phyloP scores from a whole-genome alignment of 2,329 filamentous ascomycete genomes.

The Tolypocladium ophioglossoides region DNA sequence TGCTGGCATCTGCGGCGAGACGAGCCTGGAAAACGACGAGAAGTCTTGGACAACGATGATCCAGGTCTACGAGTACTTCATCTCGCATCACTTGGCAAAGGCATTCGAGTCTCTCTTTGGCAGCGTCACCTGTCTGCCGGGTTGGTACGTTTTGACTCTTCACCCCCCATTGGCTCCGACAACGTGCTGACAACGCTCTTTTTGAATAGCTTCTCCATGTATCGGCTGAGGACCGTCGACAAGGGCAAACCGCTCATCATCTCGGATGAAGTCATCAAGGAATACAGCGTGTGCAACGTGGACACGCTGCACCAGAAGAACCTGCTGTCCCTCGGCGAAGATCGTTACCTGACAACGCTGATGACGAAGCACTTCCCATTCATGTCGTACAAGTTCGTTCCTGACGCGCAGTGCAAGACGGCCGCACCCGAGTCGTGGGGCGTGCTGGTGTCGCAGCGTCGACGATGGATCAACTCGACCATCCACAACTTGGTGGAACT shows the following conservation, averaged over 20 bases:
- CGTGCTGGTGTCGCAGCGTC: constrained; percentile 91
- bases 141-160: constrained; percentile 63
- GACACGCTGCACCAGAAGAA: constrained; percentile 98
- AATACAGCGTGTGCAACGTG: constrained; percentile 81
- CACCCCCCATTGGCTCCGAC: not conserved
- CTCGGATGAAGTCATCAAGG: constrained; percentile 73
- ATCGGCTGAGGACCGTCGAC: constrained; percentile 86
- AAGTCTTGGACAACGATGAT: constrained; percentile 99
- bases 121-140: constrained; percentile 95
- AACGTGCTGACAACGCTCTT: not conserved
- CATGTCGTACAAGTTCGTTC: constrained; percentile 94
- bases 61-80: constrained; percentile 99
- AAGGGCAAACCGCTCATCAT: constrained; percentile 93
- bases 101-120: constrained; percentile 97
- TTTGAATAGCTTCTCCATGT: constrained; percentile 84
- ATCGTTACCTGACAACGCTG: constrained; percentile 91
- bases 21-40: constrained; percentile 90
- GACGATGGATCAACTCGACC: constrained; percentile 98
- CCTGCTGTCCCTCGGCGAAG: constrained; percentile 82
- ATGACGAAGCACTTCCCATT: constrained; percentile 97
- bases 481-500: constrained; percentile 93
- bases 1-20: constrained; percentile 95
- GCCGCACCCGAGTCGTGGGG: constrained; percentile 91
- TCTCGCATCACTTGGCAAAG: constrained; percentile 93
- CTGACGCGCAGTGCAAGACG: constrained; percentile 86